These are phyloP conservation scores for Oryza officinalis DNA, from an alignment of 176 grass and related monocot species.

Conservation along the genomic window DNA sequence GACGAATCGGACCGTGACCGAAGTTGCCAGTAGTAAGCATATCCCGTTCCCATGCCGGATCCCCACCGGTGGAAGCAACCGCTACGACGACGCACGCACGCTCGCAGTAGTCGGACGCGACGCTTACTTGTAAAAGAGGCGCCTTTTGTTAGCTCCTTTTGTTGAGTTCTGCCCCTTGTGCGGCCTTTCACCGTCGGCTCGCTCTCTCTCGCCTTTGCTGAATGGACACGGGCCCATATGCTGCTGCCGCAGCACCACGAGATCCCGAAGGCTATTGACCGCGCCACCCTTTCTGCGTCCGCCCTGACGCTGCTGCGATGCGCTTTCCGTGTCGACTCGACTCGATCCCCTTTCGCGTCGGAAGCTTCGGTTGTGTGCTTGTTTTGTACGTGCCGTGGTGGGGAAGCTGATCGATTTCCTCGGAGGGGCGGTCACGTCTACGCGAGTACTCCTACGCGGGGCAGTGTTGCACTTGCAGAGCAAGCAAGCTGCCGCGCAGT, in stretches of 20 bases:
- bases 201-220: neutral
- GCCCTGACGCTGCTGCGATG: conserved; percentile 12
- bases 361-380: conserved; percentile 19
- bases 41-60: conserved; percentile 1
- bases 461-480: neutral
- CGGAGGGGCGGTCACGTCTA: neutral
- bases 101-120: neutral
- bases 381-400: conserved; percentile 16
- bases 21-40: neutral
- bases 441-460: neutral
- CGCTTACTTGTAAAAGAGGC: conserved; percentile 28
- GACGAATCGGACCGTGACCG: neutral
- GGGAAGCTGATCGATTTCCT: conserved; percentile 3
- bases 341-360: neutral
- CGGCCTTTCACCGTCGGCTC: neutral
- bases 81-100: neutral
- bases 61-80: conserved; percentile 43
- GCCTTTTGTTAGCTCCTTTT: neutral
- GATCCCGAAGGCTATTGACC: neutral
- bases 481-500: neutral
- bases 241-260: neutral
- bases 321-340: conserved; percentile 35
- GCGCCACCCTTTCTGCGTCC: conserved; percentile 5
- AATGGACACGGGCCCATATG: no score
- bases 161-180: no score